Base-by-base conservation (phyloP, 495 filamentous ascomycete species). In the Xylaria curta region DNA sequence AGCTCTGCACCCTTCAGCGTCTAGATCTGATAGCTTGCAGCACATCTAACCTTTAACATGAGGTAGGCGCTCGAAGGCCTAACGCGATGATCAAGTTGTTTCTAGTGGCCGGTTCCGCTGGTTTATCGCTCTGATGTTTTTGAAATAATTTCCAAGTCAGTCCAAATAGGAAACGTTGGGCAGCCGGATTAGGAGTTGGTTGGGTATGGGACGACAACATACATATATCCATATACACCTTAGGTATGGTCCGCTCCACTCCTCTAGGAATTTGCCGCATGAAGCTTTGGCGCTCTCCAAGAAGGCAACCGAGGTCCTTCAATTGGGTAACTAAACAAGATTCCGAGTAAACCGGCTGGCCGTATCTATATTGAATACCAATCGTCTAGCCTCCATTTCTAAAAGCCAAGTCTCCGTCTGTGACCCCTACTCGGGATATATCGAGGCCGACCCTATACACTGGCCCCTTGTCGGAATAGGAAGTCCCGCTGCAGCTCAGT, bases 401-500 rank as follows among this genome's bases (percentile, higher is more conserved):
- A 19, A 17, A 12, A 33, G 24, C 62, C 15, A 53, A 40, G 44
- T 8, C 26, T 53, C 28, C 17, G 17, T 51, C 62, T n/a, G 21
- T 36, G 44, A 36, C 24, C 4, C 63, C 68, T 56, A 31, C 28
- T 31, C 28, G 3, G 28, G 28, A 36, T 38, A 10, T 13, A 10
- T 42, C 2, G 21, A 46, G n/a, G 58, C 62, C n/a, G 31, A 63
- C 62, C 58, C 53, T 70, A n/a, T 63, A 46, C 58, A 53, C 9
- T 63, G 46, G 67, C 67, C 53, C 40, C 59, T 68, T 68, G 66
- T 59, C 15, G 4, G 19, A 46, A 44, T 51, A 61, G 21, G 54
- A 19, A 33, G 54, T 19, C 10, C 26, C 6, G 19, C 24, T 58
- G 26, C 21, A 28, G 21, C 47, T 56, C 10, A 12, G 28, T 10